phyloP scores from a whole-genome alignment of 2,329 filamentous ascomycete genomes.

The Dichotomopilus funicola region DNA sequence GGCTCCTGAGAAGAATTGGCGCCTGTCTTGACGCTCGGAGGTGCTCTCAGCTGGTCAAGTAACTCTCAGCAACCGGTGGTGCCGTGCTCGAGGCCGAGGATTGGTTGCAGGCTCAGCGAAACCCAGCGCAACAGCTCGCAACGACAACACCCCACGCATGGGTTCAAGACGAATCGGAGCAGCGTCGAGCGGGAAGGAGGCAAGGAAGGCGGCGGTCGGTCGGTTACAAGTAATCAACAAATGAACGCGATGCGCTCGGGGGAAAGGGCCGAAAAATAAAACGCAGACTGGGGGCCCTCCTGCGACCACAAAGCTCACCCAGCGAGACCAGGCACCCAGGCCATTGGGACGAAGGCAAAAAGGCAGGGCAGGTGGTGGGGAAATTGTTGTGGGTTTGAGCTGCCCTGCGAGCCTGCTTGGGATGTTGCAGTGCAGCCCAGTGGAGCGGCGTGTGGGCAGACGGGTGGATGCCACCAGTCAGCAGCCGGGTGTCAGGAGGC shows the following conservation, averaged over 20 bases:
- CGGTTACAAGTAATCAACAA: neutral
- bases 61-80: neutral
- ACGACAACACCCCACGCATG: slow-evolving; percentile 2
- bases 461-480: neutral
- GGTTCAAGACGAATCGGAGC: neutral
- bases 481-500: neutral
- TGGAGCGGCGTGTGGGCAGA: neutral
- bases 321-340: neutral
- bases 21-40: neutral
- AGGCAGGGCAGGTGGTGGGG: neutral
- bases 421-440: neutral
- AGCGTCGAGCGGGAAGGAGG: neutral
- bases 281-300: neutral
- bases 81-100: slow-evolving; percentile 3
- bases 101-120: slow-evolving; percentile 8
- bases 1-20: neutral
- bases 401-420: neutral
- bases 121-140: slow-evolving; percentile 2
- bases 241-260: neutral
- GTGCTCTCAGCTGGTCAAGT: slow-evolving; percentile 5
- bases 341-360: slow-evolving; percentile 5
- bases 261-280: neutral
- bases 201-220: neutral
- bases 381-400: neutral
- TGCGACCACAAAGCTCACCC: neutral